A percentile compares a stretch with the other conserved stretches of the same genome.
Evolutionary conservation across 2,329 filamentous ascomycete species (phyloP).

Genomic region (Pezizomycotina sp.): DNA sequence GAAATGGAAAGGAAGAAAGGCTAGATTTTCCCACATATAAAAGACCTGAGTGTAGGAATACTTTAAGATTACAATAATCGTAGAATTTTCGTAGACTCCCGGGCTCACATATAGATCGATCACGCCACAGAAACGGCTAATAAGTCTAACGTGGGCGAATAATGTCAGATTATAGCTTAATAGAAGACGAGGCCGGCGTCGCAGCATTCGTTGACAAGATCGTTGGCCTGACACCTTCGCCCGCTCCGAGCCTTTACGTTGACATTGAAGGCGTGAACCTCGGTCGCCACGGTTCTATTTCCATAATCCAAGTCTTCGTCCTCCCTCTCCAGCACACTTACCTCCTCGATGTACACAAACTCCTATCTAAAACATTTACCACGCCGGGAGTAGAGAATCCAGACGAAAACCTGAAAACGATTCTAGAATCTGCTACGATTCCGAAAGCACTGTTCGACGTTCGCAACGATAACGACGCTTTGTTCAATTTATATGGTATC

Average conservation of each 20-base stretch:
- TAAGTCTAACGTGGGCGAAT: no score
- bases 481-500: conserved; percentile 35
- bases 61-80: no score
- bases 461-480: conserved; percentile 41
- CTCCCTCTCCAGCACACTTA: conserved; percentile 27
- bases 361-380: conserved; percentile 31
- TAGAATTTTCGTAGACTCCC: no score
- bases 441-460: conserved; percentile 43
- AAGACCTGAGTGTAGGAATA: no score
- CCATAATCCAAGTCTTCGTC: conserved; percentile 33
- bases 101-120: no score
- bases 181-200: no score
- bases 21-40: no score
- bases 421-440: conserved; percentile 33
- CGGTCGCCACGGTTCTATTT: conserved; percentile 32
- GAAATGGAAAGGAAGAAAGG: no score
- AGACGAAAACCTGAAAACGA: conserved; percentile 27
- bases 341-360: conserved; percentile 33
- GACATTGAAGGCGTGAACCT: conserved; percentile 37
- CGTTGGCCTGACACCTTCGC: no score
- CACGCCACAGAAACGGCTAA: no score
- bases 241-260: conserved; percentile 32
- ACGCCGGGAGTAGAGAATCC: conserved; percentile 23
- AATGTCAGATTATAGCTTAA: no score
- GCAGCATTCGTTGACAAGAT: no score